Evolutionary conservation across 352 stramenopile species (phyloP).

Genomic region (Elongisporangium undulatum): DNA sequence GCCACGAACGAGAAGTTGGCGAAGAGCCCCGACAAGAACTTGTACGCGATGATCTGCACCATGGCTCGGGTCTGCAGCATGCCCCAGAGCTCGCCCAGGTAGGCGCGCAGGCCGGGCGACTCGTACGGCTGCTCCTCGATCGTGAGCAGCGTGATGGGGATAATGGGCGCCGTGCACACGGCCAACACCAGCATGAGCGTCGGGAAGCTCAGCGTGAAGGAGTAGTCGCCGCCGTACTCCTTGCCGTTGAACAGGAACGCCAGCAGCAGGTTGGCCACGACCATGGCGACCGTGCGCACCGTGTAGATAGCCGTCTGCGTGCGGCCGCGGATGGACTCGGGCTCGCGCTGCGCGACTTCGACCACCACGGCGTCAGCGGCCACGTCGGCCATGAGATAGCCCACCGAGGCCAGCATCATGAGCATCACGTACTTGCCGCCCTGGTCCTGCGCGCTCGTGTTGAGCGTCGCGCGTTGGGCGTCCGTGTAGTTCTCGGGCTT

Average conservation of each 20-base stretch:
- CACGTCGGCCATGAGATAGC: constrained; percentile 33
- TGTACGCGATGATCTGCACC: constrained; percentile 45
- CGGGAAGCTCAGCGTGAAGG: constrained; percentile 25
- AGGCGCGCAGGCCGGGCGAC: constrained; percentile 8
- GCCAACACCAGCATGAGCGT: constrained; percentile 33
- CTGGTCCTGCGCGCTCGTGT: constrained; percentile 18
- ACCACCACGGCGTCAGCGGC: constrained; percentile 39
- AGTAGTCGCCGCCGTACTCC: constrained; percentile 30
- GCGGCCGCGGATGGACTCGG: constrained; percentile 30
- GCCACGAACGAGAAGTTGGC: constrained; percentile 29
- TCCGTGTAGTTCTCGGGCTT: constrained; percentile 15
- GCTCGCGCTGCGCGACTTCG: constrained; percentile 44
- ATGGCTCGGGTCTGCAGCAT: constrained; percentile 39
- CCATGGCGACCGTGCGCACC: constrained; percentile 25
- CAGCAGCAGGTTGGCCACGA: constrained; percentile 27
- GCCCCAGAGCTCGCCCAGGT: constrained; percentile 26
- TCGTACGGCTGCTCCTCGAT: constrained; percentile 25
- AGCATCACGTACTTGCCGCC: constrained; percentile 27
- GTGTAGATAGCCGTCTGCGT: constrained; percentile 35
- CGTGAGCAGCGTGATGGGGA: constrained; percentile 22
- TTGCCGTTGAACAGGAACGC: constrained; percentile 32
- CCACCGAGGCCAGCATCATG: constrained; percentile 32
- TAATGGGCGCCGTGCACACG: constrained; percentile 18
- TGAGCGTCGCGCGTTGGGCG: constrained; percentile 19
- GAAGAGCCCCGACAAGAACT: constrained; percentile 46